Conservation (phyloP, 768 basidiomycete species). For the Tricholoma hemisulphureum region DNA sequence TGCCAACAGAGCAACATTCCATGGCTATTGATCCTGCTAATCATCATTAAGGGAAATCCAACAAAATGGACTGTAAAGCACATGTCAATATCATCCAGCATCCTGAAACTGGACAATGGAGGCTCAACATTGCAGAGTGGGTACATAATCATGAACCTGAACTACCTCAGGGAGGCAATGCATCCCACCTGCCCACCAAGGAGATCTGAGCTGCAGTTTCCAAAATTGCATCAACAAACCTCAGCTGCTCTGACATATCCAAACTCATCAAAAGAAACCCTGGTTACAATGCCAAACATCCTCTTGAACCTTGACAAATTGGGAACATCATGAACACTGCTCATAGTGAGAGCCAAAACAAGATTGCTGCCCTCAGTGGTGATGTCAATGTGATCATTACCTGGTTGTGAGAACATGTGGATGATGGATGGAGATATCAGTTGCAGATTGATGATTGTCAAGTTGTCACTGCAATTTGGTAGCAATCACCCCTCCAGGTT, state of each 20-base stretch:
- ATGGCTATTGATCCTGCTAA: conserved; percentile 20
- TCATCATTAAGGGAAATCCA: conserved; percentile 12
- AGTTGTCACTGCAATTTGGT: conserved; percentile 24
- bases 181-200: conserved; percentile 16
- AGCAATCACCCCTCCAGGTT: conserved; percentile 30
- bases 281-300: neutral
- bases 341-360: conserved; percentile 12
- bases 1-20: neutral
- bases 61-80: conserved; percentile 18
- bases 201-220: conserved; percentile 14
- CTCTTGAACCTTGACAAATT: conserved; percentile 32
- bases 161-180: conserved; percentile 18
- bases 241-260: conserved; percentile 10
- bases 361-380: conserved; percentile 24
- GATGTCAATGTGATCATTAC: conserved; percentile 25
- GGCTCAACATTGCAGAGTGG: conserved; percentile 10
- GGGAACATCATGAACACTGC: conserved; percentile 25
- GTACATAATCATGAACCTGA: conserved; percentile 27
- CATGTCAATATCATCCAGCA: conserved; percentile 20
- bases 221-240: conserved; percentile 11
- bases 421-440: neutral
- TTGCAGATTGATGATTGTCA: neutral
- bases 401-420: conserved; percentile 9
- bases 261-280: conserved; percentile 8
- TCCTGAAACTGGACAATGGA: conserved; percentile 6